Evolutionary conservation across 2,329 filamentous ascomycete genomes (phyloP).

Genomic region (Cladophialophora immunda): DNA sequence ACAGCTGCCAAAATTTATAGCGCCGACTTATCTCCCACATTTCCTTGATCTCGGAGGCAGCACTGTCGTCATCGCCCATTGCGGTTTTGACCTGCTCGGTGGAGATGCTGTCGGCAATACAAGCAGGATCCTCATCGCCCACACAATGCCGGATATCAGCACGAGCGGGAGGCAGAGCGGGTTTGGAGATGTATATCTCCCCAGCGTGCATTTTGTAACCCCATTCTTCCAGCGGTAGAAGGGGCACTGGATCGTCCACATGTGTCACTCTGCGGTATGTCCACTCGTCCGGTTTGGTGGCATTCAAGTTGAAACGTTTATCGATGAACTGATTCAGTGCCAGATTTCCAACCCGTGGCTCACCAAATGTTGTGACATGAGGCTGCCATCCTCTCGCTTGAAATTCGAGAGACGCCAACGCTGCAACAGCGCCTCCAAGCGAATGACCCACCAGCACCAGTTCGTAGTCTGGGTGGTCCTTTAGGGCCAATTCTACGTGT

Average conservation of each 20-base stretch:
- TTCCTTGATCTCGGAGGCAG: conserved; percentile 15
- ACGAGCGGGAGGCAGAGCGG: conserved; percentile 71
- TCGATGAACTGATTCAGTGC: conserved; percentile 64
- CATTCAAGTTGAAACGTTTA: conserved; percentile 57
- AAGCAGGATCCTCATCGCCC: conserved; percentile 75
- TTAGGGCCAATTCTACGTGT: conserved; percentile 67
- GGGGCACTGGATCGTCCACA: conserved; percentile 83
- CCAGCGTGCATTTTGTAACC: conserved; percentile 85
- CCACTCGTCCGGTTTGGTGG: conserved; percentile 39
- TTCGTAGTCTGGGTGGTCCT: conserved; percentile 73
- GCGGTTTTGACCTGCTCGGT: conserved; percentile 38
- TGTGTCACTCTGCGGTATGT: conserved; percentile 84
- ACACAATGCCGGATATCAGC: conserved; percentile 75
- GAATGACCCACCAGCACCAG: conserved; percentile 88
- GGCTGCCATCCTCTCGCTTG: conserved; percentile 78
- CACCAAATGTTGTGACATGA: conserved; percentile 87
- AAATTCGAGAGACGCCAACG: conserved; percentile 84
- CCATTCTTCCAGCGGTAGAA: conserved; percentile 87
- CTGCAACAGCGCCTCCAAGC: conserved; percentile 89
- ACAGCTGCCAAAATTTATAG: conserved; percentile 87
- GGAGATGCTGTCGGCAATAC: conserved; percentile 66
- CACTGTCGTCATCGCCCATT: background rate
- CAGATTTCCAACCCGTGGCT: conserved; percentile 72
- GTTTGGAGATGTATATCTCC: conserved; percentile 84
- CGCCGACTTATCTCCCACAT: conserved; percentile 55